These are phyloP conservation scores for Coemansia sp. DNA, from an alignment of 192 early-diverging fungal genomes.

Conservation along the genomic window DNA sequence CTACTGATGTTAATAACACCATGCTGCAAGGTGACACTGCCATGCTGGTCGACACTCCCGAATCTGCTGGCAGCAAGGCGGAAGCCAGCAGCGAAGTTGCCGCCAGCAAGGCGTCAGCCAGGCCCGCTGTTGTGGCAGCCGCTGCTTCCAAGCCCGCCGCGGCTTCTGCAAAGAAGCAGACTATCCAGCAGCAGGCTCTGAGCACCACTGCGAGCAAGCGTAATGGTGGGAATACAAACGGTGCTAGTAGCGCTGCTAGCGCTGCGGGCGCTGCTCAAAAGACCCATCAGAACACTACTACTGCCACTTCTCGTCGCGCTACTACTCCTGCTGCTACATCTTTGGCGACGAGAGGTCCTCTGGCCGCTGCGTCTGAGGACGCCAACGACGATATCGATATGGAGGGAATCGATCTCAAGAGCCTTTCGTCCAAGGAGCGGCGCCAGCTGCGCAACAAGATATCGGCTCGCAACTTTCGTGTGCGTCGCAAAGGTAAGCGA, in stretches of 20 bases:
- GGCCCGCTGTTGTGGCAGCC: neutral
- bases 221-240: neutral
- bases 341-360: neutral
- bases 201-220: slow-evolving; percentile 13
- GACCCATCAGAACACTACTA: no score
- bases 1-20: neutral
- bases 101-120: neutral
- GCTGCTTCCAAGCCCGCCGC: neutral
- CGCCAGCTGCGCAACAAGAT: slow-evolving; percentile 85
- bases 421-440: slow-evolving; percentile 70
- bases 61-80: neutral
- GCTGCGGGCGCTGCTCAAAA: slow-evolving; percentile 1
- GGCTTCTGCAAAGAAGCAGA: slow-evolving; percentile 11
- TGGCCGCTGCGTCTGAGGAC: slow-evolving; percentile 10
- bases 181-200: slow-evolving; percentile 32
- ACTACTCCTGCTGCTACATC: neutral
- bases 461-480: slow-evolving; percentile 79
- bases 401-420: slow-evolving; percentile 58
- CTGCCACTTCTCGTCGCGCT: neutral
- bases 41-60: slow-evolving; percentile 29
- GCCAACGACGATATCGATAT: slow-evolving; percentile 34
- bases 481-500: slow-evolving; percentile 70
- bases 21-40: slow-evolving; percentile 12
- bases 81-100: neutral
- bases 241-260: neutral